A percentile compares a stretch with the other conserved stretches of the same genome.
Conservation (phyloP, 768 basidiomycete genomes). For the Mrakia hoshinonis region DNA sequence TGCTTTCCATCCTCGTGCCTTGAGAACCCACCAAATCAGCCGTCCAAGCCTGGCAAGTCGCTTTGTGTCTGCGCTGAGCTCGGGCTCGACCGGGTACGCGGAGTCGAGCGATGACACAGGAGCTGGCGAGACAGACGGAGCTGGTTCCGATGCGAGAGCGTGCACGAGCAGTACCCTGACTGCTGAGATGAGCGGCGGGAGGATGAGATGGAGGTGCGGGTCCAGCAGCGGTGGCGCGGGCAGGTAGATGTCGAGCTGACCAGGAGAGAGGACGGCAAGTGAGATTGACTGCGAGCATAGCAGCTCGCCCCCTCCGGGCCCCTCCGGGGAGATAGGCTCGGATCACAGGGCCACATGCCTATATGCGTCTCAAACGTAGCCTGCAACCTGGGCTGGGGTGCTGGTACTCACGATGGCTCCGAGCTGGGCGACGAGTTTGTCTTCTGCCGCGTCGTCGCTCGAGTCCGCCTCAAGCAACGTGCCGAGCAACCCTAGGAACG, state of each 20-base stretch:
- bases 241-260: conserved; percentile 77
- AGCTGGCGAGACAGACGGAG: neutral
- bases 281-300: neutral
- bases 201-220: conserved; percentile 70
- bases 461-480: neutral
- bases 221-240: conserved; percentile 89
- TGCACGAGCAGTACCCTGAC: conserved; percentile 39
- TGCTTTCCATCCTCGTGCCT: conserved; percentile 80
- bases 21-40: conserved; percentile 65
- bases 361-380: too few relatives aligned
- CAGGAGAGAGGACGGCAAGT: neutral
- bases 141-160: conserved; percentile 1
- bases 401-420: conserved; percentile 37
- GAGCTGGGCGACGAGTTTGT: conserved; percentile 33
- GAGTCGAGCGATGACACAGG: neutral
- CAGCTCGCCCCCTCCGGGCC: too few relatives aligned
- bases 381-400: neutral
- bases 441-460: conserved; percentile 33
- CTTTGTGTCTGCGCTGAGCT: neutral
- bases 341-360: too few relatives aligned
- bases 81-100: neutral
- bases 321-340: too few relatives aligned
- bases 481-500: conserved; percentile 9
- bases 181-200: conserved; percentile 61
- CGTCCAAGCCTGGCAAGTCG: conserved; percentile 49